These are phyloP conservation scores for Teratosphaeria epicoccoides DNA, from an alignment of 2,329 filamentous ascomycete genomes.

Conservation along the genomic window DNA sequence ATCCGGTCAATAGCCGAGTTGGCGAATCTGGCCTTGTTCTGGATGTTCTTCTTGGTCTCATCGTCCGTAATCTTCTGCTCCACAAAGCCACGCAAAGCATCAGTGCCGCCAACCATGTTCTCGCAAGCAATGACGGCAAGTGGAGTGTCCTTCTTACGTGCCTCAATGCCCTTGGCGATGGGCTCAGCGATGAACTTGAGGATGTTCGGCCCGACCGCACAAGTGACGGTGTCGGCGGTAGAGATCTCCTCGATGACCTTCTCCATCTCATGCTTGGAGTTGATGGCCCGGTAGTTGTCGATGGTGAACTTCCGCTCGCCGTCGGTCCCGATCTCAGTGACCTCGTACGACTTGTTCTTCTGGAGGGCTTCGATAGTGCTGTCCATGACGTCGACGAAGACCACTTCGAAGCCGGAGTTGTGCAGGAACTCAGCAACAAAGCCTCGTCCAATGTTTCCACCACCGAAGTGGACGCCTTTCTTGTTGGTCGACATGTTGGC, in stretches of 20 bases:
- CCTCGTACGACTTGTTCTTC: constrained; percentile 64
- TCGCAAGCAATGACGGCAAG: constrained; percentile 94
- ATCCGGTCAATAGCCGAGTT: constrained; percentile 99
- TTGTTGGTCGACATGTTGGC: constrained; percentile 26
- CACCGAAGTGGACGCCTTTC: constrained; percentile 44
- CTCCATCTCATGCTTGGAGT: constrained; percentile 75
- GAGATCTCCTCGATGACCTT: constrained; percentile 77
- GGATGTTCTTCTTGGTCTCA: constrained; percentile 56
- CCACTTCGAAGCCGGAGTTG: constrained; percentile 87
- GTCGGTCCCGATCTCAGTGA: constrained; percentile 83
- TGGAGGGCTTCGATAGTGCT: constrained; percentile 71
- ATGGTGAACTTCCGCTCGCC: constrained; percentile 74
- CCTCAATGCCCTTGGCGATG: constrained; percentile 87
- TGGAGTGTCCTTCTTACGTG: constrained; percentile 55
- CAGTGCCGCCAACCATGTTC: constrained; percentile 91
- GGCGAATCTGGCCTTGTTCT: constrained; percentile 73
- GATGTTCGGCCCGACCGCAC: constrained; percentile 91
- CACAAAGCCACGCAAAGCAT: constrained; percentile 68
- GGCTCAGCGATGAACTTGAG: constrained; percentile 93
- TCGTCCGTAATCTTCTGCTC: constrained; percentile 56
- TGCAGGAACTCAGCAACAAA: constrained; percentile 88
- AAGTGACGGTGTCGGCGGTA: constrained; percentile 83
- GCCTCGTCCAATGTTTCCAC: constrained; percentile 47
- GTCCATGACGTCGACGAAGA: constrained; percentile 93
- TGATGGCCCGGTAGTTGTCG: constrained; percentile 93